phyloP scores from a whole-genome alignment of 441 rosid species.

The Viola pubescens region DNA sequence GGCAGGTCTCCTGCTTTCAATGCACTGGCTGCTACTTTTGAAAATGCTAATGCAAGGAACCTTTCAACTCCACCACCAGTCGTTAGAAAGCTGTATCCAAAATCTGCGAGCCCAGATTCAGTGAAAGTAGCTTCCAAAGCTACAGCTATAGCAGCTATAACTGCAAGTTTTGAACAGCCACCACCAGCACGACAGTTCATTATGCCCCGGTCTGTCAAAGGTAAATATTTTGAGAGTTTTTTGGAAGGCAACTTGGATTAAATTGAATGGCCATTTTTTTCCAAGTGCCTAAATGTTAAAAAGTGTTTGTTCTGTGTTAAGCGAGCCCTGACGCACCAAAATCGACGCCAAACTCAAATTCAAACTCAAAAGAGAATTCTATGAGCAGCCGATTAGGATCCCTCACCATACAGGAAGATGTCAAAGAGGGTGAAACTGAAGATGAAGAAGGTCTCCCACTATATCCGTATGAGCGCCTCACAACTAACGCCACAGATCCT shows the following conservation, averaged over 20 bases:
- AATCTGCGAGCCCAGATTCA: conserved; percentile 64
- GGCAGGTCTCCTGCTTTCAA: conserved; percentile 99
- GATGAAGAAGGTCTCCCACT: conserved; percentile 77
- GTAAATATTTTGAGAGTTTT: conserved; percentile 26
- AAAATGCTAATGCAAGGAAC: conserved; percentile 70
- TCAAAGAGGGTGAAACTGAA: conserved; percentile 77
- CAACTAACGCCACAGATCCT: conserved; percentile 57
- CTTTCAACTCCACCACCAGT: conserved; percentile 99
- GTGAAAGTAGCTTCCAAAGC: conserved; percentile 50
- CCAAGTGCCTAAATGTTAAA: neutral
- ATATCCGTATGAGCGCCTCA: conserved; percentile 75
- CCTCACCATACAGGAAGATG: conserved; percentile 76
- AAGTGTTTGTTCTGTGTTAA: conserved; percentile 24
- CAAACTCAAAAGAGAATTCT: conserved; percentile 44
- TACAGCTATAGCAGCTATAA: conserved; percentile 67
- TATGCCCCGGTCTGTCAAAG: conserved; percentile 63
- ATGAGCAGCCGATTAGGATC: conserved; percentile 62
- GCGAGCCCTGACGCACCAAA: conserved; percentile 45
- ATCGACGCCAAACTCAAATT: conserved; percentile 38
- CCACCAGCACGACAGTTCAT: conserved; percentile 51
- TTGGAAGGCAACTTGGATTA: neutral
- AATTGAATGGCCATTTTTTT: neutral
- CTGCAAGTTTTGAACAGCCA: conserved; percentile 59
- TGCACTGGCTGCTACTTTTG: conserved; percentile 92
- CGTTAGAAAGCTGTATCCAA: conserved; percentile 81